These are phyloP conservation scores for Nepenthes alata DNA, from an alignment of 179 eudicot species.

Conservation along the genomic window DNA sequence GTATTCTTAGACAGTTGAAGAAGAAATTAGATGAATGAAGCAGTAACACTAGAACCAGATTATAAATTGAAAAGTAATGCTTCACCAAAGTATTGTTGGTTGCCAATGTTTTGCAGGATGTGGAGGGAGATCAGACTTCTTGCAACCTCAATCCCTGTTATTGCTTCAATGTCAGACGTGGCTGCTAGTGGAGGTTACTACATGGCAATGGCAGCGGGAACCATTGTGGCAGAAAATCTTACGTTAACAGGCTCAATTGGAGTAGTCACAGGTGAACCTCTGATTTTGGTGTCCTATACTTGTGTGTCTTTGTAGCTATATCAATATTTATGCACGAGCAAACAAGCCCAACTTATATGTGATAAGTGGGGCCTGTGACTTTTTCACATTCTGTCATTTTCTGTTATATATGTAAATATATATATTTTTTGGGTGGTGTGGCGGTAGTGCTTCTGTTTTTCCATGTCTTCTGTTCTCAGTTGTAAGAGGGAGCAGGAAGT, in stretches of 20 bases:
- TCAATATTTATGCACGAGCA: background rate
- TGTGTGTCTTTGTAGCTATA: background rate
- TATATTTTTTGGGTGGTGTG: no score
- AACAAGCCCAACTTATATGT: background rate
- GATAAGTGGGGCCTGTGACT: no score
- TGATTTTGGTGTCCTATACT: background rate
- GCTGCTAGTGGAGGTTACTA: conserved; percentile 99
- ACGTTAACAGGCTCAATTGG: conserved; percentile 95
- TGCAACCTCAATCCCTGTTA: conserved; percentile 69
- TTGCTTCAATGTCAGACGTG: conserved; percentile 92
- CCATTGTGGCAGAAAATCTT: conserved; percentile 79
- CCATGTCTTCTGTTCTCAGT: no score
- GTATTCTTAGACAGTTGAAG: no score
- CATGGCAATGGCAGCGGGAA: conserved; percentile 89
- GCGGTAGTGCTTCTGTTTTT: no score
- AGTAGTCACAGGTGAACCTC: conserved; percentile 67
- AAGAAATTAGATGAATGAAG: no score
- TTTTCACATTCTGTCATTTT: no score
- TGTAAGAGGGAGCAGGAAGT: no score
- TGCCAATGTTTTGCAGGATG: conserved; percentile 32
- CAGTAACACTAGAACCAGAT: no score
- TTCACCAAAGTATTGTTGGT: no score
- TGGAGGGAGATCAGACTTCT: conserved; percentile 89
- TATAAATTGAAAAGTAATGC: no score
- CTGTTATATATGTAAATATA: no score